A percentile compares a stretch with the other conserved stretches of the same genome.
Conservation (phyloP, 345 rosid species). For the Eucalyptus virginea region DNA sequence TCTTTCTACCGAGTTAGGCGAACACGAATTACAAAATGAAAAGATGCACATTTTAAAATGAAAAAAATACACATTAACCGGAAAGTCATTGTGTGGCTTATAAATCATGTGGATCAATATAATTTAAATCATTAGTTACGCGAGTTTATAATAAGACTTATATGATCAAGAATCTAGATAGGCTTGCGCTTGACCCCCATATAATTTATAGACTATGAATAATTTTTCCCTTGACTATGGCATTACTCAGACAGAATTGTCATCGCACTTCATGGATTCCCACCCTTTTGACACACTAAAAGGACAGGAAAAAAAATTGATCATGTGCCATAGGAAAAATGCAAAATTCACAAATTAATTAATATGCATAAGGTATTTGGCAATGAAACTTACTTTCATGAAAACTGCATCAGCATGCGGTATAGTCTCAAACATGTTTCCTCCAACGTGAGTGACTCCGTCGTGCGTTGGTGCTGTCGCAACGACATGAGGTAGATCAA, state of each 20-base stretch:
- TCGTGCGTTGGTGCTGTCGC: neutral
- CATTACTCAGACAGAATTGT: neutral
- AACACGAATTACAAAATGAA: too few relatives aligned
- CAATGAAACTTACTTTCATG: neutral
- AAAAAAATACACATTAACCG: too few relatives aligned
- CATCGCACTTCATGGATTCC: neutral
- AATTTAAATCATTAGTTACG: too few relatives aligned
- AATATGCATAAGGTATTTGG: neutral
- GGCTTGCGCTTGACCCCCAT: too few relatives aligned
- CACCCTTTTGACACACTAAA: neutral
- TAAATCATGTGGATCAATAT: too few relatives aligned
- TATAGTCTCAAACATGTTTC: slow-evolving; percentile 7
- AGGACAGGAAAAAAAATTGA: neutral
- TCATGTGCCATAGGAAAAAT: neutral
- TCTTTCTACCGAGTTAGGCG: too few relatives aligned
- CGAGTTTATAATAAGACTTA: too few relatives aligned
- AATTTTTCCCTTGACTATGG: neutral
- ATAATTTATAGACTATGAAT: too few relatives aligned
- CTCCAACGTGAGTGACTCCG: slow-evolving; percentile 1
- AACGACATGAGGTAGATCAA: slow-evolving; percentile 10
- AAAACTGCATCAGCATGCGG: slow-evolving; percentile 4
- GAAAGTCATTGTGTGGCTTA: too few relatives aligned
- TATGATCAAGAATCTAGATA: too few relatives aligned
- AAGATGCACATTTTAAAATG: too few relatives aligned
- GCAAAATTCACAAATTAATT: neutral